A percentile compares a stretch with the other conserved stretches of the same genome.
Evolutionary conservation across 2,329 filamentous ascomycete species (phyloP).

Genomic region (Fusarium sp.): DNA sequence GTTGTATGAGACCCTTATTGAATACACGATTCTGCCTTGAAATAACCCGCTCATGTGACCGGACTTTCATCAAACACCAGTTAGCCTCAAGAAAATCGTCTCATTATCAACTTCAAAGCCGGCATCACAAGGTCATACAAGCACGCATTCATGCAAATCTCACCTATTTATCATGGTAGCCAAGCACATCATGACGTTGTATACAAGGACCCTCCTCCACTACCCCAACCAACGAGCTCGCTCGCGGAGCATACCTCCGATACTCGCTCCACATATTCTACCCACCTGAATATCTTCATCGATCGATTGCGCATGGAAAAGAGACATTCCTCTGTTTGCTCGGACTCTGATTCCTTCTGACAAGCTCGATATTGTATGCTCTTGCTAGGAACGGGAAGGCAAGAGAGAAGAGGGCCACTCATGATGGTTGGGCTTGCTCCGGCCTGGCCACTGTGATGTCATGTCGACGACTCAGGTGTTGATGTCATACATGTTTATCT

Average conservation of each 20-base stretch:
- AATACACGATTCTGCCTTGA: not conserved
- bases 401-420: not conserved
- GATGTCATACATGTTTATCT: slow-evolving; percentile 27
- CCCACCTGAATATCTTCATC: slow-evolving; percentile 24
- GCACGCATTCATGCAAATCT: not conserved
- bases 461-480: slow-evolving; percentile 22
- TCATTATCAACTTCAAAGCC: not conserved
- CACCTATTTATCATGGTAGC: not conserved
- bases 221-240: slow-evolving; percentile 22
- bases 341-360: not conserved
- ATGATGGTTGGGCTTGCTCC: slow-evolving; percentile 4
- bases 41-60: slow-evolving; percentile 24
- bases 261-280: slow-evolving; percentile 25
- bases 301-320: slow-evolving; percentile 13
- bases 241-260: slow-evolving; percentile 32
- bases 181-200: slow-evolving; percentile 32
- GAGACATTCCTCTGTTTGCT: not conserved
- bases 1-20: not conserved
- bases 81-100: not conserved
- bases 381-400: not conserved
- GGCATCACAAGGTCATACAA: slow-evolving; percentile 2
- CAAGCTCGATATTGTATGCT: not conserved
- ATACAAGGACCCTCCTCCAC: slow-evolving; percentile 25
- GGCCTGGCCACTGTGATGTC: slow-evolving; percentile 23
- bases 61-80: not conserved